Conservation (phyloP, 2,329 filamentous ascomycete genomes). For the Venturia nashicola region DNA sequence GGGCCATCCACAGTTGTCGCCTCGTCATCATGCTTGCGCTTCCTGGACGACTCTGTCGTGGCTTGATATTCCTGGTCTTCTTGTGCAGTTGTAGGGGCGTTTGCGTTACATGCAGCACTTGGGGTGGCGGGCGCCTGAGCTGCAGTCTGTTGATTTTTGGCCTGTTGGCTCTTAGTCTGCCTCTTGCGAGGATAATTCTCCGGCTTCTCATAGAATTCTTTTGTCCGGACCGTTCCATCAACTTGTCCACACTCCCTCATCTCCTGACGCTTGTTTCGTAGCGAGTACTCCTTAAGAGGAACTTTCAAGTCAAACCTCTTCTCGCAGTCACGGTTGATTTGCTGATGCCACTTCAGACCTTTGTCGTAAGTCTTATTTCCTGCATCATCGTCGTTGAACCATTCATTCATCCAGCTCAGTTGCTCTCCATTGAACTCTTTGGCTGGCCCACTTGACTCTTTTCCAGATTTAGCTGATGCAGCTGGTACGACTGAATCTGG, state of each 20-base stretch:
- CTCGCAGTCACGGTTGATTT: not conserved
- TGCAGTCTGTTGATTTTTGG: no score
- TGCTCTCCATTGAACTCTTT: not conserved
- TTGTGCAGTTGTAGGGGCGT: no score
- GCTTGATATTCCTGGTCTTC: no score
- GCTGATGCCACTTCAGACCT: not conserved
- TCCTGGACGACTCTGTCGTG: no score
- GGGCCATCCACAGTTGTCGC: no score
- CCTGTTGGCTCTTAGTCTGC: no score
- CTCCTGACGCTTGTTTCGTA: not conserved
- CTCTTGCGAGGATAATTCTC: not conserved
- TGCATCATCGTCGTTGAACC: not conserved
- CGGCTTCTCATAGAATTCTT: not conserved
- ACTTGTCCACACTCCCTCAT: not conserved
- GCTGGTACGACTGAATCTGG: not conserved
- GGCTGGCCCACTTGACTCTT: not conserved
- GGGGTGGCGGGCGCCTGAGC: no score
- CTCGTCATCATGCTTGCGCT: no score
- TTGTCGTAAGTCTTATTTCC: not conserved
- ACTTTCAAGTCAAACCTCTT: not conserved
- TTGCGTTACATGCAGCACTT: no score
- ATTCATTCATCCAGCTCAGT: not conserved
- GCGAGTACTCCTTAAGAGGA: not conserved
- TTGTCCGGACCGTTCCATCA: not conserved
- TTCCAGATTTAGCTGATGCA: not conserved